Conservation (phyloP, 2,329 filamentous ascomycete species). For the Aphanoascus verrucosus region DNA sequence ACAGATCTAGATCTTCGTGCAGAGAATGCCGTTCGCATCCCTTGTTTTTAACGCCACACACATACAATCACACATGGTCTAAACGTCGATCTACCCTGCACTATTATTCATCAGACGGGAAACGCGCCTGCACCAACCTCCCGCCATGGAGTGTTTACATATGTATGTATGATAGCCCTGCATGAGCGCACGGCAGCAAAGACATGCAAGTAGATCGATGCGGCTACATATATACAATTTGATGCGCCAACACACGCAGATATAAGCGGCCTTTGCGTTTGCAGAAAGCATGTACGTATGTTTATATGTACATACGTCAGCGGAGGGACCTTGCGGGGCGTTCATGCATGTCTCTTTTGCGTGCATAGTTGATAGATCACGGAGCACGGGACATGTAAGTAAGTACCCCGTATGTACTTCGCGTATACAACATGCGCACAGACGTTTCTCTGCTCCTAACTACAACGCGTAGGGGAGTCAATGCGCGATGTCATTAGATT, state of each 20-base stretch:
- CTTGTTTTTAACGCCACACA: not conserved
- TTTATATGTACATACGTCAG: not conserved
- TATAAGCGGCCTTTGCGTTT: no score
- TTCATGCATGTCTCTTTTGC: constrained; percentile 1
- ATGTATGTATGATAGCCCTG: not conserved
- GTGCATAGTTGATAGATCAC: no score
- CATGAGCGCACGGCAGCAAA: not conserved
- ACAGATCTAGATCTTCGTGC: no score
- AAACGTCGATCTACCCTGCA: not conserved
- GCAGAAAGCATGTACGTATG: not conserved
- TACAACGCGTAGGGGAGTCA: no score
- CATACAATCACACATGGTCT: not conserved
- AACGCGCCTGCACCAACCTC: not conserved
- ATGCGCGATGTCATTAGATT: no score
- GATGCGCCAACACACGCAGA: not conserved
- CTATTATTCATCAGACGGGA: not conserved
- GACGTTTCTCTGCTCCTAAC: no score
- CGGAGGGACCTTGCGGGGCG: not conserved
- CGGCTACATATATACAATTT: not conserved
- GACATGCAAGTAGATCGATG: not conserved
- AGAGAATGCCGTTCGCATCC: no score
- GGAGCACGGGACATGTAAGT: no score
- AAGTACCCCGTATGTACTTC: no score
- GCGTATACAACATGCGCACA: no score
- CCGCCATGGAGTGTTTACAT: not conserved